Percentiles rank a stretch among this genome's conserved stretches.
phyloP scores from a whole-genome alignment of 2,329 filamentous ascomycete species.

The Daldinia sp. region DNA sequence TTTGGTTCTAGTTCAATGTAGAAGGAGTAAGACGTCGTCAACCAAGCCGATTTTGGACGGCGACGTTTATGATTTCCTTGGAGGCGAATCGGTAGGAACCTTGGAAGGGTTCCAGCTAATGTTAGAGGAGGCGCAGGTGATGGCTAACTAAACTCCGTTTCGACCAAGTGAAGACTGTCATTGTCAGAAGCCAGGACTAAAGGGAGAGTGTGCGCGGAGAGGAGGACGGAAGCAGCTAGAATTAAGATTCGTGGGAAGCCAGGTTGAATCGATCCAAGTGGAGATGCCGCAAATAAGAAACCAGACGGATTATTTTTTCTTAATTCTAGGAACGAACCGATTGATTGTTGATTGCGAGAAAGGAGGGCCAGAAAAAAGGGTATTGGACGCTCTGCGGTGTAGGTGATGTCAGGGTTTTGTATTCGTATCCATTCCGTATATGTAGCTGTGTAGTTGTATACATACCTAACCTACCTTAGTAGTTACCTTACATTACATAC shows the following conservation, averaged over 20 bases:
- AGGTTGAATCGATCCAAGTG: constrained; percentile 42
- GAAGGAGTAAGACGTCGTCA: constrained; percentile 22
- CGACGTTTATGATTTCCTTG: constrained; percentile 5
- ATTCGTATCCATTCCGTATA: constrained; percentile 24
- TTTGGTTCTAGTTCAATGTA: constrained; percentile 10
- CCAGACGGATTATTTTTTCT: not conserved
- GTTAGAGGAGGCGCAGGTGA: constrained; percentile 50
- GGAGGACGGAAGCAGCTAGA: constrained; percentile 40
- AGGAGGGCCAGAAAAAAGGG: constrained; percentile 32
- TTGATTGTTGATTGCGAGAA: constrained; percentile 21
- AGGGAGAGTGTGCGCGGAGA: constrained; percentile 13
- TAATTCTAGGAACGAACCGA: constrained; percentile 29
- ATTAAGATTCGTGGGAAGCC: constrained; percentile 44
- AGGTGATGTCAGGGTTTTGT: constrained; percentile 43
- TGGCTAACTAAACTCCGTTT: constrained; percentile 47
- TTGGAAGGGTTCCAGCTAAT: constrained; percentile 52
- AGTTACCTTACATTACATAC: too few relatives aligned
- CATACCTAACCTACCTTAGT: too few relatives aligned
- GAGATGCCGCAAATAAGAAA: constrained; percentile 35
- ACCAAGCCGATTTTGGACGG: constrained; percentile 13
- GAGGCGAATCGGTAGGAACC: constrained; percentile 49
- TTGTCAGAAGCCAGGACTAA: constrained; percentile 43
- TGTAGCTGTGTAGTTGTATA: not conserved
- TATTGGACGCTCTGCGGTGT: constrained; percentile 29
- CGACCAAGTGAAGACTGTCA: constrained; percentile 49